Base-by-base conservation (phyloP, 768 basidiomycete genomes). In the Leucocoprinus sp. region DNA sequence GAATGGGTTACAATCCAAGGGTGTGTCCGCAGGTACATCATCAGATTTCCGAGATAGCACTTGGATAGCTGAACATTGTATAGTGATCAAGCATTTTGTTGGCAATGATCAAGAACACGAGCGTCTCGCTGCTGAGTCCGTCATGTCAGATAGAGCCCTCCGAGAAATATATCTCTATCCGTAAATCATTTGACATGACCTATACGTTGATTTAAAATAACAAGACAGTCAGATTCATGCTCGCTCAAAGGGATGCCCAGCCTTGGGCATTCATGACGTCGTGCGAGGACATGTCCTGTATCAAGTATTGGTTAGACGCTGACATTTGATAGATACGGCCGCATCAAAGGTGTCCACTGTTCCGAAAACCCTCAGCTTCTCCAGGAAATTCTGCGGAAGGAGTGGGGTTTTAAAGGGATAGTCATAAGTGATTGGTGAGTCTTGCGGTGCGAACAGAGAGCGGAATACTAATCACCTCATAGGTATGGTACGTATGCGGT, bases 401-500 rank as follows among this genome's bases (percentile, higher is more conserved):
- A 89, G 55, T 88, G 86, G 86, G 70, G 72, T 26, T 84, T 82
- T 52, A 67, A 79, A 23, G 82, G 84, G 0, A 58, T 78, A 34
- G 67, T 86, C 49, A 84, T 89, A 64, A 84, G 82, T 51, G 88
- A 89, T 59, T 91, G 87, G 88, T 84, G 60, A 18, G 58, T 43
- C 19, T 23, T 8, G 29, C 44, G 9, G 23, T n/a, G 18, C 31
- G 19, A 9, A 9, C 18, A 8, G 21, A n/a, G 37, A 23, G 37
- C 37, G 33, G 37, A 14, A 28, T 27, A 37, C 31, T 46, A 8
- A 44, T 24, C 22, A 5, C 31, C 42, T 27, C 38, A 17, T 43
- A 83, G 82, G 83, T 79, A 76, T 54, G 86, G 86, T 12, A 73
- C 77, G 0, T 87, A 88, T 56, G 74, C 80, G 19, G 70, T 82